These are phyloP conservation scores for Bruguiera sexangula DNA, from an alignment of 345 rosid genomes.

Conservation along the genomic window DNA sequence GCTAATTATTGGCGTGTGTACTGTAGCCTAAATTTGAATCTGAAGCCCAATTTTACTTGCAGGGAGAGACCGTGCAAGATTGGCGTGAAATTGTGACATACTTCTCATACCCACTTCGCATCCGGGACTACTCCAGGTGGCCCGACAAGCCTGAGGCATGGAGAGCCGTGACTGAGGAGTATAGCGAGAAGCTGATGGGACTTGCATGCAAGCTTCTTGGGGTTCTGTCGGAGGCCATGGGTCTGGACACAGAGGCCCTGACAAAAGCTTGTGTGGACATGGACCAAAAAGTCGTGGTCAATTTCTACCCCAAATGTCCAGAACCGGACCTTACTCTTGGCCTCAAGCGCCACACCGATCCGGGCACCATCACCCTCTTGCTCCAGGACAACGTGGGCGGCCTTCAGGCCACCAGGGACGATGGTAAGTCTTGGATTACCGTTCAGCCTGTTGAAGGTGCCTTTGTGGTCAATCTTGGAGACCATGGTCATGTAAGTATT, in stretches of 20 bases:
- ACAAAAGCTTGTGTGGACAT: constrained; percentile 88
- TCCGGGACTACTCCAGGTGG: constrained; percentile 90
- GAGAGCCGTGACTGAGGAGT: constrained; percentile 59
- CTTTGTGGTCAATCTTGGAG: constrained; percentile 94
- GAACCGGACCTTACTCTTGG: constrained; percentile 97
- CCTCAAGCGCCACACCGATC: constrained; percentile 94
- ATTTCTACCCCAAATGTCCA: constrained; percentile 91
- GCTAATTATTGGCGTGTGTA: too few relatives aligned
- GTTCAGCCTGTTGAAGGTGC: constrained; percentile 93
- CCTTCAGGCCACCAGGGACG: constrained; percentile 82
- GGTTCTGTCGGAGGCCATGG: constrained; percentile 89
- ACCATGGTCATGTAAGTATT: constrained; percentile 82
- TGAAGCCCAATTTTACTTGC: background rate
- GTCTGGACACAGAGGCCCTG: constrained; percentile 70
- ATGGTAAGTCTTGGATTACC: constrained; percentile 88
- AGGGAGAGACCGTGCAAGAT: constrained; percentile 92
- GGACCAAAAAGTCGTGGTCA: constrained; percentile 93
- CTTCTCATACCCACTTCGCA: constrained; percentile 71
- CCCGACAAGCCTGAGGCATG: constrained; percentile 92
- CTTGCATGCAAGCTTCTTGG: constrained; percentile 83
- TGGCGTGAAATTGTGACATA: constrained; percentile 97
- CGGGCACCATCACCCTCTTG: constrained; percentile 84
- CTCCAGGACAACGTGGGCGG: constrained; percentile 97
- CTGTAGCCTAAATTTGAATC: too few relatives aligned
- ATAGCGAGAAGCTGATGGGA: constrained; percentile 70